phyloP scores from a whole-genome alignment of 208 protist species.

The Trypanosoma theileri region DNA sequence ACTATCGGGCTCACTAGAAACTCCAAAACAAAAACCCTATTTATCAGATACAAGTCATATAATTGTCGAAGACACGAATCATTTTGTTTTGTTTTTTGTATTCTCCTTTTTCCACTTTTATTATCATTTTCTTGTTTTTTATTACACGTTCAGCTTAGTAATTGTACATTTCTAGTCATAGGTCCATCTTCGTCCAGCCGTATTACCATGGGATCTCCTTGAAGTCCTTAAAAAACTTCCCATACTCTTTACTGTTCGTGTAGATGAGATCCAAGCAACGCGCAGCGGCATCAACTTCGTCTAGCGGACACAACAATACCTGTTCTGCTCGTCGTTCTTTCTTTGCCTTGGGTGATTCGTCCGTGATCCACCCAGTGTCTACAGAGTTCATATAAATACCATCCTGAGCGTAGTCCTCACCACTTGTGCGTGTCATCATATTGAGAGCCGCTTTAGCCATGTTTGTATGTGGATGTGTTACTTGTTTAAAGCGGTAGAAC shows the following conservation, averaged over 20 bases:
- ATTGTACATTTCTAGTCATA: too few species aligned
- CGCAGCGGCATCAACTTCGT: constrained; percentile 96
- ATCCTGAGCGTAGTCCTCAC: constrained; percentile 83
- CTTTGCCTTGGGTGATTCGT: constrained; percentile 92
- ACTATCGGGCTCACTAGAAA: too few species aligned
- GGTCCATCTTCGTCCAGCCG: background rate
- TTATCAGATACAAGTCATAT: too few species aligned
- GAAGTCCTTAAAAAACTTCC: constrained; percentile 92
- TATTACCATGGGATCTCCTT: constrained; percentile 83
- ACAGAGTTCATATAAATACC: constrained; percentile 98
- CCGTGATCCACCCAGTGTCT: constrained; percentile 98
- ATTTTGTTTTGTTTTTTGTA: too few species aligned
- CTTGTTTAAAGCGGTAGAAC: constrained; percentile 93
- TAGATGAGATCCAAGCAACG: constrained; percentile 95
- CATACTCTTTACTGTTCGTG: constrained; percentile 67
- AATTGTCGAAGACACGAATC: too few species aligned
- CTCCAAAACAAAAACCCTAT: too few species aligned
- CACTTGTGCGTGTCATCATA: constrained; percentile 97
- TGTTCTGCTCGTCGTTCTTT: constrained; percentile 71
- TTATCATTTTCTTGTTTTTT: background rate
- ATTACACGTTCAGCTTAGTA: background rate
- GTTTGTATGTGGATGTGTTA: constrained; percentile 97
- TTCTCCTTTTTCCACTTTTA: too few species aligned
- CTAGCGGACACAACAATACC: constrained; percentile 84
- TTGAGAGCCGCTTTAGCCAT: constrained; percentile 99